Percentiles rank a stretch among this genome's conserved stretches.
These are phyloP conservation scores for Pythium diclinum DNA, from an alignment of 352 stramenopile genomes.

Conservation along the genomic window DNA sequence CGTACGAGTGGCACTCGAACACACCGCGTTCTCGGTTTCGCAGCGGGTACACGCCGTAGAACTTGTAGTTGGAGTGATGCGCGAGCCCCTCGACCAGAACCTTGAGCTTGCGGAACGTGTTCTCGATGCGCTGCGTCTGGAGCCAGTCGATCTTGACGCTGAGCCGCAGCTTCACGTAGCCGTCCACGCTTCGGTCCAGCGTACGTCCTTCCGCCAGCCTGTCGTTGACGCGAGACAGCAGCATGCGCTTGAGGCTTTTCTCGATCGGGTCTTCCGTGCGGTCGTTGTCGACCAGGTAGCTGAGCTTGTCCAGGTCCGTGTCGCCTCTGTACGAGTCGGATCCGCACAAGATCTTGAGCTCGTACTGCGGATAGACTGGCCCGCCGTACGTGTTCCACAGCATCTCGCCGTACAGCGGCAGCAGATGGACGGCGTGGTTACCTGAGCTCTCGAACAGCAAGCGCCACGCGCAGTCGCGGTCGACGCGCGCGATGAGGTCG, in stretches of 20 bases:
- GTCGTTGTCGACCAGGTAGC: neutral
- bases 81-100: neutral
- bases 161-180: neutral
- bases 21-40: neutral
- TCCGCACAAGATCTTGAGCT: neutral
- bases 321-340: neutral
- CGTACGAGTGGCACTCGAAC: neutral
- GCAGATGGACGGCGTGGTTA: neutral
- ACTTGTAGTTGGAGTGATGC: neutral
- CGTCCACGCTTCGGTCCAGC: neutral
- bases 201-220: neutral
- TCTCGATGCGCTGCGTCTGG: neutral
- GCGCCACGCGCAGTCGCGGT: constrained; percentile 8
- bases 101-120: neutral
- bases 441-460: constrained; percentile 12
- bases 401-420: constrained; percentile 8
- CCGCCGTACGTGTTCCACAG: neutral
- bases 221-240: neutral
- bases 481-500: constrained; percentile 16
- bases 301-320: neutral
- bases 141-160: neutral
- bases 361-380: neutral
- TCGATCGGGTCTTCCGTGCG: neutral
- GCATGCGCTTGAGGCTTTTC: neutral
- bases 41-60: neutral